Percentiles rank a stretch among this genome's conserved stretches.
Evolutionary conservation across 805 yeast genomes (phyloP).

Genomic region (Kuraishia ogatae): DNA sequence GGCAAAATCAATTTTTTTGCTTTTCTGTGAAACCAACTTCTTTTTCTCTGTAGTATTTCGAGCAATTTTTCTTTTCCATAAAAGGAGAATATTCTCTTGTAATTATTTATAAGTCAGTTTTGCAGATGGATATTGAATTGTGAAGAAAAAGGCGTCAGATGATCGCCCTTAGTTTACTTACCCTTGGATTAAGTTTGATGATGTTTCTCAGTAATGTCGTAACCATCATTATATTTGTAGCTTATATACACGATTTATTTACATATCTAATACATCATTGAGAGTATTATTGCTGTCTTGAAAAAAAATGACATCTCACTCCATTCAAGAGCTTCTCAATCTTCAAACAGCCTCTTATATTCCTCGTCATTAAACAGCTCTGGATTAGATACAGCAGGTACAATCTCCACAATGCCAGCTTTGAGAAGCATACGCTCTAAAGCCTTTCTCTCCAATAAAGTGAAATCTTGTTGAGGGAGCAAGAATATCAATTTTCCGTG

Average conservation of each 20-base stretch:
- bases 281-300: too few species aligned
- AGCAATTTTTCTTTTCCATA: too few species aligned
- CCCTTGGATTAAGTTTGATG: too few species aligned
- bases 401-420: constrained; percentile 1
- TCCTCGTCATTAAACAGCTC: neutral
- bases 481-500: constrained; percentile 9
- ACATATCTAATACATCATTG: too few species aligned
- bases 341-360: neutral
- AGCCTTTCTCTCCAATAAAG: constrained; percentile 19
- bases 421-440: constrained; percentile 19
- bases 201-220: neutral
- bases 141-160: too few species aligned
- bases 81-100: too few species aligned
- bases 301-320: too few species aligned
- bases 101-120: too few species aligned
- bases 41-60: neutral
- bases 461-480: constrained; percentile 14
- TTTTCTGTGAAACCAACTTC: neutral
- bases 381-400: neutral
- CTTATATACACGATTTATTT: neutral
- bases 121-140: too few species aligned
- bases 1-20: constrained; percentile 29
- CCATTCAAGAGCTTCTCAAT: too few species aligned
- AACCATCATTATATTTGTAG: neutral
- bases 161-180: too few species aligned